Evolutionary conservation across 306 rosid species (phyloP).

Genomic region (Cucurbita ficifolia): DNA sequence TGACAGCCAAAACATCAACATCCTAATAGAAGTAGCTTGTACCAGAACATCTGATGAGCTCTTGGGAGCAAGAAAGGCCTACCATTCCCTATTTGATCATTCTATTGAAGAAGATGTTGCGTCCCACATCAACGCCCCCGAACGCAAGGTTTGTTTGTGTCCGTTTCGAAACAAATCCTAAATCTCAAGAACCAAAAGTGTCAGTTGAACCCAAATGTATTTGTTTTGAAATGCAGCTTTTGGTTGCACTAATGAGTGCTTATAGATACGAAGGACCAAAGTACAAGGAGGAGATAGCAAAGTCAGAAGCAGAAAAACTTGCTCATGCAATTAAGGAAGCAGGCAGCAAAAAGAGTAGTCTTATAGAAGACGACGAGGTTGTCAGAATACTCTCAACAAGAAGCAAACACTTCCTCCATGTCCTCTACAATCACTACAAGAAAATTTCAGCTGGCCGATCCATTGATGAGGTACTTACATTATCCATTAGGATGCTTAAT

Average conservation of each 20-base stretch:
- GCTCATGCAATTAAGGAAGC: constrained; percentile 35
- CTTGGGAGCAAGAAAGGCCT: constrained; percentile 77
- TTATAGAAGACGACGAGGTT: constrained; percentile 54
- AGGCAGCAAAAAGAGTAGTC: constrained; percentile 18
- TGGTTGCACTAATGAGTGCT: constrained; percentile 76
- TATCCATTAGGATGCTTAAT: neutral
- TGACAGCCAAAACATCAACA: constrained; percentile 25
- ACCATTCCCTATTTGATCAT: constrained; percentile 83
- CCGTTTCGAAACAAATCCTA: too few relatives aligned
- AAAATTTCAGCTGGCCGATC: constrained; percentile 30
- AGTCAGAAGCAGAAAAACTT: constrained; percentile 50
- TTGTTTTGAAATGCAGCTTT: constrained; percentile 30
- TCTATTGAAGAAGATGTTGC: constrained; percentile 92
- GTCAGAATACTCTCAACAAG: constrained; percentile 59
- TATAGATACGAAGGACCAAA: constrained; percentile 86
- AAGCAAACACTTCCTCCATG: constrained; percentile 59
- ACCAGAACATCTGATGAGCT: constrained; percentile 72
- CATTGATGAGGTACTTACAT: constrained; percentile 61
- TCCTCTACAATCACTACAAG: constrained; percentile 49
- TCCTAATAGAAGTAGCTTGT: constrained; percentile 69
- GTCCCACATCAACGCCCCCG: constrained; percentile 30
- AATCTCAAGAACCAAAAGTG: too few relatives aligned
- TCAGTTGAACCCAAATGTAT: too few relatives aligned
- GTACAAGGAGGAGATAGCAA: constrained; percentile 42
- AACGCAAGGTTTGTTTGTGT: constrained; percentile 35